Base-by-base conservation (phyloP, 1,284 basidiomycete genomes). In the Kwoniella shivajii region DNA sequence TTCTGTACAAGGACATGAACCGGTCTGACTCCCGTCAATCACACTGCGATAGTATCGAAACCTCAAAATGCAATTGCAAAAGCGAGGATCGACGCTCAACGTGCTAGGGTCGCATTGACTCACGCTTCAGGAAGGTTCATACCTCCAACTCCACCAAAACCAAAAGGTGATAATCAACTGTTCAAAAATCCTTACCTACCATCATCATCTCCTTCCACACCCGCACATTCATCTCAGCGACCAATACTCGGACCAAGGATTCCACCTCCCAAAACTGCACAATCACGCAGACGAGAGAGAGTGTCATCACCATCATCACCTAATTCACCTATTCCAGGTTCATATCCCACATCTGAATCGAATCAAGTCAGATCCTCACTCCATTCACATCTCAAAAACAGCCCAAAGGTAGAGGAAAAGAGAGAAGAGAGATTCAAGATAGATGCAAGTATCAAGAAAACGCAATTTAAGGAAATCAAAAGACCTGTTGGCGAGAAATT, bases 41-140 rank as follows among this genome's bases (percentile, higher is more conserved):
- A n/a, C n/a, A n/a, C n/a, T n/a, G n/a, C n/a, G n/a, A 30, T 5
- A 16, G 47, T 20, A 38, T 39, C 22, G 29, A 46, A 4, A 36
- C 52, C 30, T 11, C 45, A 60, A 27, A 47, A 44, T 11, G 60
- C 67, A 2, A 61, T 75, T 1, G 66, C 63, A 20, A 74, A 70
- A 57, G 74, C 74, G 1, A 59, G 71, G 20, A 46, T 50, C 4
- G 74, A 76, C 24, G 64, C 66, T 1, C 67, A 72, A 34, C 63
- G 73, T 14, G 67, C 69, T 6, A 52, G 73, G 16, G 55, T 75
- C 6, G 71, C 73, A 0, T 59, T 76, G 36, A 75, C 73, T 1
- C 69, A 75, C 45, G 72, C 73, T 14, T 65, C 66, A 3, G 73
- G 74, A 4, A 60, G 60, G 45, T 72, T 60, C 43, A 50, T 70